These are phyloP conservation scores for Ophiostoma australiae DNA, from an alignment of 2,329 filamentous ascomycete genomes.

Conservation along the genomic window DNA sequence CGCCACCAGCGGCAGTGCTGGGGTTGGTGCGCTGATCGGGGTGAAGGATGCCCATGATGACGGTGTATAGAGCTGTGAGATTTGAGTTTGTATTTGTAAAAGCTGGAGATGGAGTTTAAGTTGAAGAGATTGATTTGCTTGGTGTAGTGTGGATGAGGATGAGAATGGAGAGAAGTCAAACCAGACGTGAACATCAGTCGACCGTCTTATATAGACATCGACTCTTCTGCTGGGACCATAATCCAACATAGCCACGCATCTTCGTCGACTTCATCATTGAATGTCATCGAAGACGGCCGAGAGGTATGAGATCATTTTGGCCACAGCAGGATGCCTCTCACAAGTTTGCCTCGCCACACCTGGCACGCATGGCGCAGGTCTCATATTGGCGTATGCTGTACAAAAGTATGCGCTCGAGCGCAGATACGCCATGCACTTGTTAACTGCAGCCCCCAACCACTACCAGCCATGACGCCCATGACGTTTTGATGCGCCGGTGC, in stretches of 20 bases:
- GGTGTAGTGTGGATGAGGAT: background rate
- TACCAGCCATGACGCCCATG: background rate
- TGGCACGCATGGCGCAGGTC: background rate
- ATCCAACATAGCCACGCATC: background rate
- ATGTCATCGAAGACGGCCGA: background rate
- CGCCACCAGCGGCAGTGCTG: slow-evolving; percentile 1
- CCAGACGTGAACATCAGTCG: background rate
- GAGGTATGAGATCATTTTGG: background rate
- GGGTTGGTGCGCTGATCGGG: slow-evolving; percentile 17
- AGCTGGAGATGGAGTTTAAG: background rate
- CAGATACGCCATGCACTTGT: background rate
- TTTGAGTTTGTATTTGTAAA: background rate
- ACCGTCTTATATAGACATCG: background rate
- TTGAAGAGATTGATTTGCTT: background rate
- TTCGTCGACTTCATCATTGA: background rate
- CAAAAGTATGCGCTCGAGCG: background rate
- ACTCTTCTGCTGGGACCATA: background rate
- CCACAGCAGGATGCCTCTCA: background rate
- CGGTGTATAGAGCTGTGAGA: background rate
- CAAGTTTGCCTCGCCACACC: background rate
- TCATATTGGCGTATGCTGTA: background rate
- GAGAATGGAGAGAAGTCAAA: background rate
- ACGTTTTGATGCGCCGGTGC: background rate
- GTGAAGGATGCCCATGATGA: slow-evolving; percentile 23
- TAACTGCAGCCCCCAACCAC: background rate